Evolutionary conservation across 176 grass and related monocot genomes (phyloP).

Genomic region (Cenchrus purpureus): DNA sequence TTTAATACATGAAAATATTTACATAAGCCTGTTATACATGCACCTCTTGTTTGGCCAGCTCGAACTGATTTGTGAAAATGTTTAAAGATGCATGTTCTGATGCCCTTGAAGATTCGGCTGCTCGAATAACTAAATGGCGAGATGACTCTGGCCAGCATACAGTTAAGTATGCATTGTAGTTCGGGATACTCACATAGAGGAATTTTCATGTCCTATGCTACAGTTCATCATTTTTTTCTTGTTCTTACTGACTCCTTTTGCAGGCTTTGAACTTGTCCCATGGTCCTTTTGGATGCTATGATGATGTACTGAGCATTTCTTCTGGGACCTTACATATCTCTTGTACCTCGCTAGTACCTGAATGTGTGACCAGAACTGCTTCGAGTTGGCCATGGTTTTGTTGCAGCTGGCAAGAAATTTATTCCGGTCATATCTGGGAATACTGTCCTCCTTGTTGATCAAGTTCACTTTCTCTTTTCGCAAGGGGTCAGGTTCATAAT

Average conservation of each 20-base stretch:
- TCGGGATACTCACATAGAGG: constrained; percentile 22
- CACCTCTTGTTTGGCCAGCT: constrained; percentile 34
- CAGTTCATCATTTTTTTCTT: constrained; percentile 5
- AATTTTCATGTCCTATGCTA: background rate
- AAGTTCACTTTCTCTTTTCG: constrained; percentile 46
- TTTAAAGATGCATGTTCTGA: constrained; percentile 43
- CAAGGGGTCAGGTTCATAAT: constrained; percentile 26
- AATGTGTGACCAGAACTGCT: constrained; percentile 74
- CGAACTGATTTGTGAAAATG: constrained; percentile 44
- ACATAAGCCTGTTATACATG: background rate
- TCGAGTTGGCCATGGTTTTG: constrained; percentile 83
- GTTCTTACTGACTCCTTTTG: constrained; percentile 31
- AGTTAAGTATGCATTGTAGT: constrained; percentile 62
- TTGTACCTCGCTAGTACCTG: constrained; percentile 74
- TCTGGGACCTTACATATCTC: constrained; percentile 82
- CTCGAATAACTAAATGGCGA: constrained; percentile 79
- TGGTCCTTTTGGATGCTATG: constrained; percentile 46
- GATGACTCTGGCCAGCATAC: constrained; percentile 47
- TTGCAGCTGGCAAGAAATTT: constrained; percentile 95
- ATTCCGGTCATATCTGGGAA: constrained; percentile 84
- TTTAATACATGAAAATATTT: constrained; percentile 28
- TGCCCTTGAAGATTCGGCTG: constrained; percentile 52
- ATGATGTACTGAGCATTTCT: constrained; percentile 81
- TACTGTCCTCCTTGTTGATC: constrained; percentile 80
- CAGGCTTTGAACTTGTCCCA: constrained; percentile 53